phyloP scores from a whole-genome alignment of 2,329 filamentous ascomycete genomes.

The Colletotrichum orbiculare region DNA sequence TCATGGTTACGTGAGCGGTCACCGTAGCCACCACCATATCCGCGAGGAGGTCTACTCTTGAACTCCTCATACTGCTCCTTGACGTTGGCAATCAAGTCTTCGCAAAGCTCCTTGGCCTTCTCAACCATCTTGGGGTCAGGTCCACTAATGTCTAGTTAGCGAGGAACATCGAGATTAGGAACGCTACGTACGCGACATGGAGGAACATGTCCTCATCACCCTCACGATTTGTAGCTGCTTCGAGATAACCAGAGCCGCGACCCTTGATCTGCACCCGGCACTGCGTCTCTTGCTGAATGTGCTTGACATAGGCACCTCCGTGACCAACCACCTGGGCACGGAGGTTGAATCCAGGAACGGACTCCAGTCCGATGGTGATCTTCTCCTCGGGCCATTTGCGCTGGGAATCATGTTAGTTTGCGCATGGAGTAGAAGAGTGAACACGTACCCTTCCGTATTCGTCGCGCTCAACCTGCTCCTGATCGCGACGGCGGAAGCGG shows the following conservation, averaged over 20 bases:
- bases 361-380: conserved; percentile 90
- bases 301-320: conserved; percentile 95
- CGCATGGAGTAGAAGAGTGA: neutral
- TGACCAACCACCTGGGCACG: conserved; percentile 96
- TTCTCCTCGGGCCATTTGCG: conserved; percentile 99
- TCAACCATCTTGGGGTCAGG: conserved; percentile 89
- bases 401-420: conserved; percentile 56
- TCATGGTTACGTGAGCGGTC: conserved; percentile 53
- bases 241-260: conserved; percentile 92
- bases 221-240: conserved; percentile 86
- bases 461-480: conserved; percentile 85
- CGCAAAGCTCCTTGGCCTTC: conserved; percentile 87
- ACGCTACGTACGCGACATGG: conserved; percentile 82
- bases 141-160: conserved; percentile 68
- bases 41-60: conserved; percentile 82
- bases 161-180: neutral
- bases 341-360: conserved; percentile 93
- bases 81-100: conserved; percentile 88
- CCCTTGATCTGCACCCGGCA: conserved; percentile 99
- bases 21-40: conserved; percentile 63
- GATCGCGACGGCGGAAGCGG: conserved; percentile 86
- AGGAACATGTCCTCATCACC: conserved; percentile 97
- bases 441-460: conserved; percentile 84
- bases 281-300: conserved; percentile 94
- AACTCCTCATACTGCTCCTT: conserved; percentile 90